These are phyloP conservation scores for Allium cepa DNA, from an alignment of 106 monocot genomes.

Conservation along the genomic window DNA sequence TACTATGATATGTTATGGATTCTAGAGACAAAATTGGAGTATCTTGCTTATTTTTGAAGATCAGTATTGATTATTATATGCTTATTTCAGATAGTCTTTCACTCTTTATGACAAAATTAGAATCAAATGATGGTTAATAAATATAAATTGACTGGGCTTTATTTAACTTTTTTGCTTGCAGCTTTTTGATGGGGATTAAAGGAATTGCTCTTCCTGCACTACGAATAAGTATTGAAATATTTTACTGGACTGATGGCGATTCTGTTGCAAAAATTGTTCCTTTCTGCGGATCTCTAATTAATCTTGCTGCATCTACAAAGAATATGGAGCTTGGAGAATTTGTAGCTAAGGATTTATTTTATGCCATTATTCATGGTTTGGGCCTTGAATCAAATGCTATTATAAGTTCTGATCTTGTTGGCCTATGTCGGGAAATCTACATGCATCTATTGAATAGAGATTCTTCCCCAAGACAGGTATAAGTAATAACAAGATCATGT, in stretches of 20 bases:
- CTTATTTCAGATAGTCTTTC: too few relatives aligned
- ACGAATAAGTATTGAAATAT: constrained; percentile 53
- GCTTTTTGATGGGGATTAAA: constrained; percentile 65
- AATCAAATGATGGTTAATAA: too few relatives aligned
- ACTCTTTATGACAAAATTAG: too few relatives aligned
- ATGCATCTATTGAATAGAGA: constrained; percentile 64
- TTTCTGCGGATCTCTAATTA: constrained; percentile 66
- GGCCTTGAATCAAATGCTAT: constrained; percentile 79
- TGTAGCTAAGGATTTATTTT: constrained; percentile 81
- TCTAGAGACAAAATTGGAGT: too few relatives aligned
- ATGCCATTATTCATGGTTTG: constrained; percentile 60
- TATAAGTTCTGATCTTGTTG: constrained; percentile 79
- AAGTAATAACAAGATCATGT: not conserved
- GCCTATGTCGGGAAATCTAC: constrained; percentile 89
- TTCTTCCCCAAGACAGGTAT: constrained; percentile 89
- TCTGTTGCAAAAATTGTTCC: constrained; percentile 59
- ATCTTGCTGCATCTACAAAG: constrained; percentile 63
- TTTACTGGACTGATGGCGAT: constrained; percentile 87
- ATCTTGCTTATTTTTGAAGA: not conserved
- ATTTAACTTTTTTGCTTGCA: constrained; percentile 22
- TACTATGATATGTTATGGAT: not conserved
- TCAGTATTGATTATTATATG: not conserved
- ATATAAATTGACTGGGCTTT: not conserved
- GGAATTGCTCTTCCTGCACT: constrained; percentile 52
- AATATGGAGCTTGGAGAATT: constrained; percentile 65